Evolutionary conservation across 2,329 filamentous ascomycete species (phyloP).

Genomic region (Epichloe hybrida): DNA sequence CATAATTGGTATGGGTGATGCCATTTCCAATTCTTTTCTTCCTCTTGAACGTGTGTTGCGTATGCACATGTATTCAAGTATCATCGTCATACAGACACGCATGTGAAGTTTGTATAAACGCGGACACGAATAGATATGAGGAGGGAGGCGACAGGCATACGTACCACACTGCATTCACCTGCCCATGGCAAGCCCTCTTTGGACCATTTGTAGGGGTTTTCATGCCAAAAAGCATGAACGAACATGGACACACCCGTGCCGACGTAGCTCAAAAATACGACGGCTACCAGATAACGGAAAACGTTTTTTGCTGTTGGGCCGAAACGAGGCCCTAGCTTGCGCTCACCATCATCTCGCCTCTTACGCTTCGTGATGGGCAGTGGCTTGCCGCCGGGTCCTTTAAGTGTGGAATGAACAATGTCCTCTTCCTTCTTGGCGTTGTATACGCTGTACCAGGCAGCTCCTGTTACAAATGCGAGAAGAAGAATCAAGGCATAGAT

Average conservation of each 20-base stretch:
- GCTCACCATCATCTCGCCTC: conserved; percentile 33
- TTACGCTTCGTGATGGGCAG: conserved; percentile 54
- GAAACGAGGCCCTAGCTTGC: conserved; percentile 38
- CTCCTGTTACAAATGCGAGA: conserved; percentile 34
- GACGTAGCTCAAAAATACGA: conserved; percentile 61
- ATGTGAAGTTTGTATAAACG: too few species aligned
- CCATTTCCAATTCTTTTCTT: too few species aligned
- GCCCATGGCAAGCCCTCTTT: conserved; percentile 51
- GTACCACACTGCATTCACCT: conserved; percentile 62
- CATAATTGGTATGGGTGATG: too few species aligned
- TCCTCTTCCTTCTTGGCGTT: conserved; percentile 36
- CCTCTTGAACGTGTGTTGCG: too few species aligned
- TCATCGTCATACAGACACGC: too few species aligned
- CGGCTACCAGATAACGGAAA: conserved; percentile 62
- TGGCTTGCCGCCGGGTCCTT: conserved; percentile 80
- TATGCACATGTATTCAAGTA: too few species aligned
- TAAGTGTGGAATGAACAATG: conserved; percentile 33
- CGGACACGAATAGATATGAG: background rate
- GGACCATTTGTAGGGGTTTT: conserved; percentile 25
- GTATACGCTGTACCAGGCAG: conserved; percentile 39
- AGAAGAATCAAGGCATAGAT: conserved; percentile 40
- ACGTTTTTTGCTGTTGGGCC: conserved; percentile 53
- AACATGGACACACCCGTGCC: conserved; percentile 63
- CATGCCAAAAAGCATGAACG: conserved; percentile 49
- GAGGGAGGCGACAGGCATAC: conserved; percentile 16